A percentile compares a stretch with the other conserved stretches of the same genome.
Evolutionary conservation across 2,329 filamentous ascomycete genomes (phyloP).

Genomic region (Trichophyton schoenleinii): DNA sequence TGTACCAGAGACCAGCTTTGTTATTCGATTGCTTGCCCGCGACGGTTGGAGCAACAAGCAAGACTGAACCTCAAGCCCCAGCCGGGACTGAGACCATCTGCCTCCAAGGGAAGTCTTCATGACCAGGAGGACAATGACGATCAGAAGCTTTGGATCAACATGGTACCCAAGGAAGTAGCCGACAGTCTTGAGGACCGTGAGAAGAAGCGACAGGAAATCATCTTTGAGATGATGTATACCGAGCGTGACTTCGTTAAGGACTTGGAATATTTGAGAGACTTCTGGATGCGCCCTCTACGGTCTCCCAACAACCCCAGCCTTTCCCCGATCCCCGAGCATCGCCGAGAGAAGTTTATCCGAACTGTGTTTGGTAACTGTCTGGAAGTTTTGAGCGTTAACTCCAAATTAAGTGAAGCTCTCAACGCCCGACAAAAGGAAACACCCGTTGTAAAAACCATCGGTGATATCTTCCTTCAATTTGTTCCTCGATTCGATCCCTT

Average conservation of each 20-base stretch:
- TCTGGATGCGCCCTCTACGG: constrained; percentile 90
- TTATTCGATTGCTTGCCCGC: constrained; percentile 94
- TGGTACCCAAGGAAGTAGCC: constrained; percentile 85
- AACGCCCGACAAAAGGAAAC: constrained; percentile 83
- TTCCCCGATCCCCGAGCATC: constrained; percentile 78
- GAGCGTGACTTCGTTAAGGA: constrained; percentile 99
- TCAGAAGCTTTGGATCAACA: constrained; percentile 99
- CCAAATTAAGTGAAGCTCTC: constrained; percentile 71
- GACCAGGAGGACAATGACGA: constrained; percentile 85
- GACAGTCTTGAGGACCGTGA: constrained; percentile 81
- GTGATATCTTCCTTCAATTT: constrained; percentile 87
- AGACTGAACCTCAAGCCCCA: constrained; percentile 86
- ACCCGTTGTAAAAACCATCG: constrained; percentile 76
- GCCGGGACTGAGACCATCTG: constrained; percentile 64
- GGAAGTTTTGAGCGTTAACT: constrained; percentile 87
- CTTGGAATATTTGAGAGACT: constrained; percentile 90
- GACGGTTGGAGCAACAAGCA: constrained; percentile 87
- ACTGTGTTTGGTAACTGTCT: constrained; percentile 94
- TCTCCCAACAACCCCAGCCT: constrained; percentile 50
- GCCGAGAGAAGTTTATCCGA: constrained; percentile 79
- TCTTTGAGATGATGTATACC: constrained; percentile 97
- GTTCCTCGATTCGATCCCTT: constrained; percentile 91
- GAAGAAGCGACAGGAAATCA: constrained; percentile 96
- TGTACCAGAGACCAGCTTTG: constrained; percentile 91
- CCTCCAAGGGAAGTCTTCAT: constrained; percentile 60